Evolutionary conservation across 306 rosid genomes (phyloP), one percentile per base, ranked within the genome.

Genomic region (Quercus engelmannii): DNA sequence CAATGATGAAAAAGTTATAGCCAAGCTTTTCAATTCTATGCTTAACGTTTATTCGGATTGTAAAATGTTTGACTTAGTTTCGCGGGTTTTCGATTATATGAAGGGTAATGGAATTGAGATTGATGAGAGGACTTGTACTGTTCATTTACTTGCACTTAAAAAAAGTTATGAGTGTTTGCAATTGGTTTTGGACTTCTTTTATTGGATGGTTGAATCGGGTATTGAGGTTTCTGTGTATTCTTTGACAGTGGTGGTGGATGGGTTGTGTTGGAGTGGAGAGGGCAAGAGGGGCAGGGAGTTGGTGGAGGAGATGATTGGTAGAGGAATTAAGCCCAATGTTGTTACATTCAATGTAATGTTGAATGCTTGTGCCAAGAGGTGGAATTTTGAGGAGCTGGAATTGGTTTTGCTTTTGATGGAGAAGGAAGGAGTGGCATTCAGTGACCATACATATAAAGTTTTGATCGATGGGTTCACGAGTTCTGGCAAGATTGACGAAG

Each of bases 391-490:
- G 69, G 83, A 85, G 75, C 62, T 82, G 82, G 83, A 81, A 75
- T 51, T 35, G 75, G 67, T 82, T 11, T 65, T 82, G 82, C 25
- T 17, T 75, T 52, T 85, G 86, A 79, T 85, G 86, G 80, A 71
- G 31, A 79, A 75, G 74, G 83, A 69, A 83, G 74, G 76, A 51
- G 55, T 75, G 77, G 31, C 26, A 41, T 71, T 74, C 51, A 59
- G 81, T 46, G 20, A 51, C 43, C 59, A 64, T 18, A 78, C 76
- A 0, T 78, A 78, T 12, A 52, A 30, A 26, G 73, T 75, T 28
- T 71, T 85, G 80, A 75, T 78, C 5, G 78, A 81, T 25, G 85
- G 88, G 56, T 81, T 85, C 75, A 33, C 76, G 41, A 78, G 85
- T 46, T 59, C n/a, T 0, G 83, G 88, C 4, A 70, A 71, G 30